Evolutionary conservation across 2,329 filamentous ascomycete species (phyloP).

Genomic region (Myriangium duriaei): DNA sequence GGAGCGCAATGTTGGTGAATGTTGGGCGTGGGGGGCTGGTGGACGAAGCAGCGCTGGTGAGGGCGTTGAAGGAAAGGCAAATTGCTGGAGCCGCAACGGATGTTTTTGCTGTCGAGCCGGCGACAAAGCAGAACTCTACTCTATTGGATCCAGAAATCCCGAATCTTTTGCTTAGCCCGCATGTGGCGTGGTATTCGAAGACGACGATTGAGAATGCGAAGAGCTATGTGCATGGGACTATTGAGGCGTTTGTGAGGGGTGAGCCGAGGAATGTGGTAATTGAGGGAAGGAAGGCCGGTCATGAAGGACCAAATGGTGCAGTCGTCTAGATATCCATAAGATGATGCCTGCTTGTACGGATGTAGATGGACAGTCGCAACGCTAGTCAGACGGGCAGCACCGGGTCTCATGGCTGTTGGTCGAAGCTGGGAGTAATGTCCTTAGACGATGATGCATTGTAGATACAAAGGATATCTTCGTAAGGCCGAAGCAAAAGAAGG

Average conservation of each 20-base stretch:
- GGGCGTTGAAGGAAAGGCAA: conserved; percentile 31
- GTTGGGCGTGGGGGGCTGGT: conserved; percentile 38
- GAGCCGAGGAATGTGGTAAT: conserved; percentile 28
- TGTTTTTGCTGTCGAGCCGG: conserved; percentile 38
- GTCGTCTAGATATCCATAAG: no score
- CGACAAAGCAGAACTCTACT: conserved; percentile 30
- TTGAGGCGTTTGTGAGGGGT: conserved; percentile 34
- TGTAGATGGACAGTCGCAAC: no score
- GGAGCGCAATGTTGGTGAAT: conserved; percentile 36
- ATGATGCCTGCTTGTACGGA: no score
- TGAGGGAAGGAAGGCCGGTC: conserved; percentile 7
- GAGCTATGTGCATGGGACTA: conserved; percentile 32
- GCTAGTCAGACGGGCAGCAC: no score
- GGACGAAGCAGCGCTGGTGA: conserved; percentile 36
- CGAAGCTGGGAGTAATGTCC: no score
- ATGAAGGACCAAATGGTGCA: no score
- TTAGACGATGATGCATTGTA: no score
- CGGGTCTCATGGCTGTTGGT: neutral
- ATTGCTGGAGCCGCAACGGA: conserved; percentile 41
- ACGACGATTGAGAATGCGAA: conserved; percentile 36
- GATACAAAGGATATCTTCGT: no score
- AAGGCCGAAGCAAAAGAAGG: no score
- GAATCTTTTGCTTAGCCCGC: conserved; percentile 40
- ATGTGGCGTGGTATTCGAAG: conserved; percentile 42
- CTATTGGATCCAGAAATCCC: conserved; percentile 34